Conservation (phyloP, 495 filamentous ascomycete species). For the Terfezia claveryi region DNA sequence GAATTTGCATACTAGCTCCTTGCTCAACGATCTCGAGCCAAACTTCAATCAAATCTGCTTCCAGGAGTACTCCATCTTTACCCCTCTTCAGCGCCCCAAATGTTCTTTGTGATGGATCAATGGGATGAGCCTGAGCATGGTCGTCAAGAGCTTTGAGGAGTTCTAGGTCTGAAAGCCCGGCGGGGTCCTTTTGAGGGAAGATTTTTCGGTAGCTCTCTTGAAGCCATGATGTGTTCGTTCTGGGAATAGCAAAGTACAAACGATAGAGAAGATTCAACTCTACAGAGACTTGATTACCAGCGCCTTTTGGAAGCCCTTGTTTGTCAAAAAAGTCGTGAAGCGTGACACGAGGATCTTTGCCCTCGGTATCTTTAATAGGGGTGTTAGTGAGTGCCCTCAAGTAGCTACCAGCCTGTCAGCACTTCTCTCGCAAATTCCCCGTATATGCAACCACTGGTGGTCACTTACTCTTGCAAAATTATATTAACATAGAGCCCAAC, state of each 20-base stretch:
- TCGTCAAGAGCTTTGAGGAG: conserved; percentile 32
- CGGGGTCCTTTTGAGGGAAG: conserved; percentile 28
- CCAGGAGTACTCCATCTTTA: conserved; percentile 34
- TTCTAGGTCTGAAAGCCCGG: conserved; percentile 29
- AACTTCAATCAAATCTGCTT: conserved; percentile 41
- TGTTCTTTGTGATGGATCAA: conserved; percentile 32
- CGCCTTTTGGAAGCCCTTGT: conserved; percentile 17
- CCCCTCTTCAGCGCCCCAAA: conserved; percentile 33
- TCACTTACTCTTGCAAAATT: conserved; percentile 19
- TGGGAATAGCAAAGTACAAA: conserved; percentile 44
- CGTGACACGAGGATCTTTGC: conserved; percentile 17
- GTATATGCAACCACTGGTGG: neutral
- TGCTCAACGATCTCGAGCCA: conserved; percentile 37
- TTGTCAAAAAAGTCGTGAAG: conserved; percentile 9
- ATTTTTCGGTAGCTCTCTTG: conserved; percentile 31
- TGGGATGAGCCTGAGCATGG: conserved; percentile 28
- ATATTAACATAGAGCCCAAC: conserved; percentile 22
- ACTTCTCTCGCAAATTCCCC: neutral
- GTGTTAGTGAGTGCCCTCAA: conserved; percentile 16
- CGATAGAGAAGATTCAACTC: conserved; percentile 56
- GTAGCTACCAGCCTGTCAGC: conserved; percentile 4
- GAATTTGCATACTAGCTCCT: conserved; percentile 26
- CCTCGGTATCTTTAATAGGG: conserved; percentile 7
- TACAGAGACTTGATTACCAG: conserved; percentile 46
- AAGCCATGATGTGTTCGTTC: conserved; percentile 44